Evolutionary conservation across 768 basidiomycete genomes (phyloP), one percentile per base, ranked within the genome.

Genomic region (Leccinum longicurvipes): DNA sequence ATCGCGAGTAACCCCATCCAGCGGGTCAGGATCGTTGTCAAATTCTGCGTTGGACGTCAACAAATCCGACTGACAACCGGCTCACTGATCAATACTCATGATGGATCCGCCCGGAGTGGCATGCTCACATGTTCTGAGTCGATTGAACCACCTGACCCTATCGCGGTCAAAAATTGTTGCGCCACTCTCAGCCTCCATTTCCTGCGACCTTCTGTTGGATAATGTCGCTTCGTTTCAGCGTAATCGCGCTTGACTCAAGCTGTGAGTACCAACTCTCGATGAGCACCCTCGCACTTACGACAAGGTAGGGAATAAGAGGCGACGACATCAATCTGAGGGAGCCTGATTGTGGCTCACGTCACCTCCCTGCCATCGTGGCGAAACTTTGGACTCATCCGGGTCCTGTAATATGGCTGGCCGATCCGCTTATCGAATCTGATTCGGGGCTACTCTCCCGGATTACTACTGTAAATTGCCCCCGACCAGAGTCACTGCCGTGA

Each of bases 151-250:
- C 60, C 51, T 68, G 74, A 61, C 39, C 51, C 55, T 17, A 56
- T 57, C 34, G 51, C 64, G 32, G 52, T 59, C 67, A 84, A 84
- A 80, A 65, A 84, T 77, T 51, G 77, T 68, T 63, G 80, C 14
- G 82, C 74, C 28, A 79, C 74, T 27, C 78, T 79, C 54, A 87
- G 67, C 53, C 75, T 74, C 81, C 80, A 80, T 67, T 69, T 77
- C 15, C 85, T 77, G 50, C 85, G 77, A 19, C 84, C 85, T 62
- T 84, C 80, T 17, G 69, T 63, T 32, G 82, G 81, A 62, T 77
- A 72, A 36, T 64, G 74, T 4, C 67, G 64, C 63, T 81, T 85
- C 11, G 77, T 57, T 15, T 67, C 57, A 12, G 74, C 63, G 56
- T 86, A 86, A 57, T 72, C 69, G 53, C 50, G 66, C 78, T 80